Evolutionary conservation across 1,139 yeast genomes (phyloP).

Genomic region (Suhomyces maxii): DNA sequence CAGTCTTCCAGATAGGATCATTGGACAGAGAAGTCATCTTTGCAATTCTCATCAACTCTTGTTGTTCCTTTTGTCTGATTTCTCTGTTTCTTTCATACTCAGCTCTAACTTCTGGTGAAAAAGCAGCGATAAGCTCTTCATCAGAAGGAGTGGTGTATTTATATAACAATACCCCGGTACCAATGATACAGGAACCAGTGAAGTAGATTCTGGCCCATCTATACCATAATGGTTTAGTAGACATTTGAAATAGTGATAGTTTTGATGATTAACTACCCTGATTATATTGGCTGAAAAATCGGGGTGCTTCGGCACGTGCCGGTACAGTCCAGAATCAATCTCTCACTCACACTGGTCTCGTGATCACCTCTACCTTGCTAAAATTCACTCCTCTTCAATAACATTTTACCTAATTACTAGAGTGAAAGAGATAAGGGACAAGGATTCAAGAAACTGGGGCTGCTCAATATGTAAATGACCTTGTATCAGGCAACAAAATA

Average conservation of each 20-base stretch:
- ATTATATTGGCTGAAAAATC: constrained; percentile 2
- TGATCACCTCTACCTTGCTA: too few species aligned
- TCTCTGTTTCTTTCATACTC: constrained; percentile 70
- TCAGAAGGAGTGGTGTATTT: constrained; percentile 81
- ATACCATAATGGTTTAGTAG: constrained; percentile 45
- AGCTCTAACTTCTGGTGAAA: constrained; percentile 81
- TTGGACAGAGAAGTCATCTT: constrained; percentile 59
- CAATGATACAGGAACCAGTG: constrained; percentile 61
- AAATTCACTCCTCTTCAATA: too few species aligned
- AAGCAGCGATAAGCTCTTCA: constrained; percentile 67
- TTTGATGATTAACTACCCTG: constrained; percentile 2
- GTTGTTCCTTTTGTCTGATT: constrained; percentile 64
- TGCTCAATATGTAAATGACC: too few species aligned
- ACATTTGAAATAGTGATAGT: constrained; percentile 10
- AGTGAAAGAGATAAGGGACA: too few species aligned
- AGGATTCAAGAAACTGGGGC: too few species aligned
- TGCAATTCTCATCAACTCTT: constrained; percentile 65
- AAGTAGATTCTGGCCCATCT: constrained; percentile 62
- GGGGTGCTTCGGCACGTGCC: not conserved
- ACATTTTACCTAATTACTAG: too few species aligned
- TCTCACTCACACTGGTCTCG: too few species aligned
- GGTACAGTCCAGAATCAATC: not conserved
- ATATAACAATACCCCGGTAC: constrained; percentile 64
- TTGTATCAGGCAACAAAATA: too few species aligned
- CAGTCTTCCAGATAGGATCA: constrained; percentile 83